These are phyloP conservation scores for Fusarium lyarnte DNA, from an alignment of 2,329 filamentous ascomycete species.

Conservation along the genomic window DNA sequence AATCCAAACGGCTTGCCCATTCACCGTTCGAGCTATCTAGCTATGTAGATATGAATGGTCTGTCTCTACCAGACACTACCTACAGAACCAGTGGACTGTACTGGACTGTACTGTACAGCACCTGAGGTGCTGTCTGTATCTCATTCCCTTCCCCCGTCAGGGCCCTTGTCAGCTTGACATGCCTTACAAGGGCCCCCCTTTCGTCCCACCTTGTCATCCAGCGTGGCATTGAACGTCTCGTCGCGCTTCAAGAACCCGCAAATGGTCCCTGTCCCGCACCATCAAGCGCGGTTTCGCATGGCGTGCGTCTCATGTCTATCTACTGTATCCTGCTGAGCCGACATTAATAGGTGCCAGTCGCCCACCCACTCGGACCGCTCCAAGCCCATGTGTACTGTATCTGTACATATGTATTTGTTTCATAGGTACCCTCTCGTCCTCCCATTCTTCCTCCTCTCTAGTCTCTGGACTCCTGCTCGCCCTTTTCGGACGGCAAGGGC, in stretches of 20 bases:
- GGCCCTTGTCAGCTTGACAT: conserved; percentile 36
- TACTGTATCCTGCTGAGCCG: conserved; percentile 36
- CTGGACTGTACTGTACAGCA: too few species aligned
- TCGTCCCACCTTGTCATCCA: conserved; percentile 41
- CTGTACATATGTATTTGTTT: conserved; percentile 35
- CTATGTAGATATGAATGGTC: conserved; percentile 8
- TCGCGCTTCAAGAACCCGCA: conserved; percentile 35
- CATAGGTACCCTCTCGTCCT: conserved; percentile 36
- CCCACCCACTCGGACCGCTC: conserved; percentile 36
- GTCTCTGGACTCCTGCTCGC: conserved; percentile 29
- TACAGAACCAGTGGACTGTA: not conserved
- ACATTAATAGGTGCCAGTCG: conserved; percentile 44
- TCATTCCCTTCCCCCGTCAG: conserved; percentile 29
- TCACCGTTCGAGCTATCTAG: conserved; percentile 34
- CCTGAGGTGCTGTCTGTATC: not conserved
- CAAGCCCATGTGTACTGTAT: conserved; percentile 22
- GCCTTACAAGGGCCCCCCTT: conserved; percentile 33
- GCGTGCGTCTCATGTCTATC: conserved; percentile 40
- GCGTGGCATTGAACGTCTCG: conserved; percentile 43
- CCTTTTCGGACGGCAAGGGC: conserved; percentile 40
- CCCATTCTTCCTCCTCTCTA: conserved; percentile 2
- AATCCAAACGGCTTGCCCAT: conserved; percentile 9
- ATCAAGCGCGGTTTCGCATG: conserved; percentile 38
- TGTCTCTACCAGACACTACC: conserved; percentile 13
- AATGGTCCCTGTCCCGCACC: conserved; percentile 36